A percentile compares a stretch with the other conserved stretches of the same genome.
Evolutionary conservation across 2,329 filamentous ascomycete genomes (phyloP).

Genomic region (Xylariaceae sp.): DNA sequence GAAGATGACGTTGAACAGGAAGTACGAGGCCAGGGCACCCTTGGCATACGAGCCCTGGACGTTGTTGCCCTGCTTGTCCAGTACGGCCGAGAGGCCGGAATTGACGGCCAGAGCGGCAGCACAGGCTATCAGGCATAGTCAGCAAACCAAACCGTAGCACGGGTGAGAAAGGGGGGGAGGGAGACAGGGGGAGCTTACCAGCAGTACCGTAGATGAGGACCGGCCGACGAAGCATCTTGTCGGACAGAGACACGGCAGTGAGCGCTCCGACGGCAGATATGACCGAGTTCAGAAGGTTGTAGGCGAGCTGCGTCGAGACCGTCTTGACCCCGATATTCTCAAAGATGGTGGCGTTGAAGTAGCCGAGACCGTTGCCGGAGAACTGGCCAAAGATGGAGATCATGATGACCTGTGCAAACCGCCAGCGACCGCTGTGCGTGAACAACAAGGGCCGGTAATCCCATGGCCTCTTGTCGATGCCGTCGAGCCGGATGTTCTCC

Average conservation of each 20-base stretch:
- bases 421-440: slow-evolving; percentile 42
- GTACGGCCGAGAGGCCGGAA: slow-evolving; percentile 37
- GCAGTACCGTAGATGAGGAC: slow-evolving; percentile 42
- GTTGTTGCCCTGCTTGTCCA: slow-evolving; percentile 29
- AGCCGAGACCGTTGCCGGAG: slow-evolving; percentile 45
- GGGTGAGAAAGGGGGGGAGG: slow-evolving; percentile 5
- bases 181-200: slow-evolving; percentile 15
- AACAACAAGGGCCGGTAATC: slow-evolving; percentile 43
- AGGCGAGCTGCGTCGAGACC: slow-evolving; percentile 37
- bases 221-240: slow-evolving; percentile 42
- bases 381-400: slow-evolving; percentile 48
- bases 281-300: slow-evolving; percentile 43
- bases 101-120: slow-evolving; percentile 40
- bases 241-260: slow-evolving; percentile 38
- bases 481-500: slow-evolving; percentile 39
- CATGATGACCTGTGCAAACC: slow-evolving; percentile 44
- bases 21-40: slow-evolving; percentile 42
- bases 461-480: slow-evolving; percentile 43
- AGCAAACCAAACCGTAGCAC: slow-evolving; percentile 4
- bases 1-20: slow-evolving; percentile 45
- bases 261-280: slow-evolving; percentile 41
- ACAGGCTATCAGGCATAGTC: slow-evolving; percentile 28
- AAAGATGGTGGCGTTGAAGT: slow-evolving; percentile 47
- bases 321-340: slow-evolving; percentile 33
- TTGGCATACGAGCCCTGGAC: slow-evolving; percentile 35